phyloP scores from a whole-genome alignment of 768 basidiomycete genomes.

The Podaxis sp. region DNA sequence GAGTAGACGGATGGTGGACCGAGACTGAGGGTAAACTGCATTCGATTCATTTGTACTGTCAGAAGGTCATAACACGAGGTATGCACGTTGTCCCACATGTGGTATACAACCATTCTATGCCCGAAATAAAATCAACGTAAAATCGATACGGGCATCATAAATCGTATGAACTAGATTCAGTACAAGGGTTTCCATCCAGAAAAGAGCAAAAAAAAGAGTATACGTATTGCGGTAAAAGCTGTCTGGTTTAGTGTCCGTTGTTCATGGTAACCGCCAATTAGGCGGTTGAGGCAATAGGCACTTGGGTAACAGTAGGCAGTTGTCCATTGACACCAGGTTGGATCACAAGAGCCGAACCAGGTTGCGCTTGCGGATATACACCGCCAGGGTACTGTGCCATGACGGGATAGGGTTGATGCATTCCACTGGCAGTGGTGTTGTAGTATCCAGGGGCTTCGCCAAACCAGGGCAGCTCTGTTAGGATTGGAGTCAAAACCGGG shows the following conservation, averaged over 20 bases:
- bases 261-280: neutral
- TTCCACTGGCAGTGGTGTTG: constrained; percentile 30
- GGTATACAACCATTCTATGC: neutral
- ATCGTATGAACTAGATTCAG: neutral
- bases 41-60: neutral
- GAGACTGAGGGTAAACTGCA: neutral
- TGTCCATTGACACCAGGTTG: constrained; percentile 61
- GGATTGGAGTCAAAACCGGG: neutral
- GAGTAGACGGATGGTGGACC: constrained; percentile 1
- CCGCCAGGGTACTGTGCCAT: constrained; percentile 25
- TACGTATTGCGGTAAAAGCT: neutral
- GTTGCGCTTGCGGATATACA: constrained; percentile 23
- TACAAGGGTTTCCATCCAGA: neutral
- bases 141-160: neutral
- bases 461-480: constrained; percentile 69
- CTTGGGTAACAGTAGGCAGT: constrained; percentile 56
- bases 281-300: constrained; percentile 18
- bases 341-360: constrained; percentile 63
- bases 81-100: constrained; percentile 9
- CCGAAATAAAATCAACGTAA: neutral
- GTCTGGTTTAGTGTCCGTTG: neutral
- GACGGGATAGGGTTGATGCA: constrained; percentile 25
- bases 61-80: constrained; percentile 6
- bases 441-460: constrained; percentile 66
- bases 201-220: neutral